phyloP scores from a whole-genome alignment of 495 filamentous ascomycete genomes.

The Penicillium canescens region DNA sequence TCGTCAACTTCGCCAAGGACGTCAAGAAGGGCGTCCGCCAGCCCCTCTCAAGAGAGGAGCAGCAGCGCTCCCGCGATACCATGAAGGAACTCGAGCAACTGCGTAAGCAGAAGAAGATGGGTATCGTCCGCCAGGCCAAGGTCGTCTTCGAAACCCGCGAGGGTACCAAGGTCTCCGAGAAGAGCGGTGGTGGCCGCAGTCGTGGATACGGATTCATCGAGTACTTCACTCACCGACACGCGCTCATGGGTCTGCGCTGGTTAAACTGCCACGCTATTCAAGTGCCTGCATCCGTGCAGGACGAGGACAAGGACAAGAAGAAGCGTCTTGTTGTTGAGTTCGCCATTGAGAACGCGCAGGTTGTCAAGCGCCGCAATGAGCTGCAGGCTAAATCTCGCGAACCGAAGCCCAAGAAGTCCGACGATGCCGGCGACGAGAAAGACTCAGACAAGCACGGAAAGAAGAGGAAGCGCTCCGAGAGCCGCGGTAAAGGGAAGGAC shows the following conservation, averaged over 20 bases:
- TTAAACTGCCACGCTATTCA: constrained; percentile 81
- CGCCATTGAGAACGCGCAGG: constrained; percentile 96
- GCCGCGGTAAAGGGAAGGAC: constrained; percentile 1
- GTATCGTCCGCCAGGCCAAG: constrained; percentile 94
- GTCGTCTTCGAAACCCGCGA: constrained; percentile 85
- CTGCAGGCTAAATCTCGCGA: constrained; percentile 60
- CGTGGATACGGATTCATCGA: constrained; percentile 98
- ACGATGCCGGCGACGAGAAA: constrained; percentile 10
- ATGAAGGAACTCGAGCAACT: constrained; percentile 75
- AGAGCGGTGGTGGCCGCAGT: constrained; percentile 72
- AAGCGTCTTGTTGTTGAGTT: constrained; percentile 93
- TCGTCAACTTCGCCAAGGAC: constrained; percentile 91
- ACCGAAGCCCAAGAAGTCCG: constrained; percentile 24
- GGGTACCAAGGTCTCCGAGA: constrained; percentile 76
- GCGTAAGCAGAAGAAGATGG: constrained; percentile 80
- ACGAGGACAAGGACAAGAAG: constrained; percentile 58
- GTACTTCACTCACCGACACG: constrained; percentile 90
- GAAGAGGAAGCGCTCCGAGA: constrained; percentile 43
- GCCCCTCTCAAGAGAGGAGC: constrained; percentile 84
- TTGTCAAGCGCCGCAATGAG: constrained; percentile 76
- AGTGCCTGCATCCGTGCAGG: constrained; percentile 28
- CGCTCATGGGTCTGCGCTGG: constrained; percentile 92
- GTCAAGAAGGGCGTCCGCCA: constrained; percentile 71
- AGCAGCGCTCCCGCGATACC: constrained; percentile 71
- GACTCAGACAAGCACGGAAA: constrained; percentile 26